phyloP scores from a whole-genome alignment of 1,284 basidiomycete genomes.

The Volvariella volvacea region DNA sequence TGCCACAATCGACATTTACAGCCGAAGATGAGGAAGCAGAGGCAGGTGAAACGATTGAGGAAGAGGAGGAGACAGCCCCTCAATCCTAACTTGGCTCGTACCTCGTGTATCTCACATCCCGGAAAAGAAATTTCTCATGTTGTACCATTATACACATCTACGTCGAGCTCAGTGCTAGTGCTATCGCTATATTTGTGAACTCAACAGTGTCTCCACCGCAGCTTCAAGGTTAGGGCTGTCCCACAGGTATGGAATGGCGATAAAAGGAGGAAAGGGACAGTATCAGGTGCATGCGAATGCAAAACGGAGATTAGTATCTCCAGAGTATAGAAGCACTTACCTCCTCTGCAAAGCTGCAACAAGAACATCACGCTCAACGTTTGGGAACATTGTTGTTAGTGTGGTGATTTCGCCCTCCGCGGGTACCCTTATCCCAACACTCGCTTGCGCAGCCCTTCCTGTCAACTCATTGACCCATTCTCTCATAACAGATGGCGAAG shows the following conservation, averaged over 20 bases:
- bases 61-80: constrained; percentile 23
- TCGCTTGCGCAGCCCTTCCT: constrained; percentile 46
- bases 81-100: not conserved
- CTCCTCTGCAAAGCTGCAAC: constrained; percentile 76
- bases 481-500: constrained; percentile 52
- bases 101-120: not conserved
- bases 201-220: constrained; percentile 75
- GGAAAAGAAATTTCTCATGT: not conserved
- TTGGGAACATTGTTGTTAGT: constrained; percentile 78
- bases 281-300: not conserved
- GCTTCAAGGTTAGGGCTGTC: constrained; percentile 74
- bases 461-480: constrained; percentile 81
- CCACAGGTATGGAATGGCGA: too few relatives aligned
- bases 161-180: not conserved
- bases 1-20: constrained; percentile 83
- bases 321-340: constrained; percentile 34
- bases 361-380: constrained; percentile 68
- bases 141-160: constrained; percentile 9
- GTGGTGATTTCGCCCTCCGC: constrained; percentile 70
- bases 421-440: constrained; percentile 58
- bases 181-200: constrained; percentile 29
- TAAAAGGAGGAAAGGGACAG: constrained; percentile 2
- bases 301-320: constrained; percentile 2
- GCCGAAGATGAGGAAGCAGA: constrained; percentile 40
- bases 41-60: constrained; percentile 16